These are phyloP conservation scores for Cystobasidiaceae sp. DNA, from an alignment of 1,284 basidiomycete genomes.

Conservation along the genomic window DNA sequence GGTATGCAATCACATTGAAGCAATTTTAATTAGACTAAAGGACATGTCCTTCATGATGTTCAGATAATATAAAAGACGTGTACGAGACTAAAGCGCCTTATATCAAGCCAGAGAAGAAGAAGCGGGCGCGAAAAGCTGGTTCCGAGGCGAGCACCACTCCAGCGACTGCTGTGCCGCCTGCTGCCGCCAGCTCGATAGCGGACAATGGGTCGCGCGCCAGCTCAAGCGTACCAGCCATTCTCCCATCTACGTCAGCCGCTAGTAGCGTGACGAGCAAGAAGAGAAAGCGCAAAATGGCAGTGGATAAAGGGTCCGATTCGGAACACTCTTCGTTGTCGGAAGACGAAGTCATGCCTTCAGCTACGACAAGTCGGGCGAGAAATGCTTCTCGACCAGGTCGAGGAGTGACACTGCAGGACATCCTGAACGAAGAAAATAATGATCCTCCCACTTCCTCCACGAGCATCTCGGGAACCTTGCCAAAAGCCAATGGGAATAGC, in stretches of 20 bases:
- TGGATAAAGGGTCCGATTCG: neutral
- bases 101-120: conserved; percentile 5
- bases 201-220: no score
- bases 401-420: conserved; percentile 7
- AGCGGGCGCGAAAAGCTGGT: neutral
- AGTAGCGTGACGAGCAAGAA: neutral
- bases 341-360: conserved; percentile 28
- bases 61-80: neutral
- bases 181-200: no score
- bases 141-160: neutral
- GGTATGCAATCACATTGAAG: no score
- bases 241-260: no score
- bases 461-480: no score
- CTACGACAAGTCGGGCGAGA: conserved; percentile 5
- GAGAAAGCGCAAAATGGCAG: neutral
- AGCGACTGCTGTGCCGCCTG: neutral
- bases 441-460: no score
- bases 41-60: no score
- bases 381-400: conserved; percentile 8
- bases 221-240: no score
- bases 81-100: neutral
- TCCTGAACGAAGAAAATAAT: neutral
- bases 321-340: conserved; percentile 3
- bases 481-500: neutral
- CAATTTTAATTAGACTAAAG: no score